These are phyloP conservation scores for Yamadazyma trypodendri DNA, from an alignment of 1,139 yeast species.

Conservation along the genomic window DNA sequence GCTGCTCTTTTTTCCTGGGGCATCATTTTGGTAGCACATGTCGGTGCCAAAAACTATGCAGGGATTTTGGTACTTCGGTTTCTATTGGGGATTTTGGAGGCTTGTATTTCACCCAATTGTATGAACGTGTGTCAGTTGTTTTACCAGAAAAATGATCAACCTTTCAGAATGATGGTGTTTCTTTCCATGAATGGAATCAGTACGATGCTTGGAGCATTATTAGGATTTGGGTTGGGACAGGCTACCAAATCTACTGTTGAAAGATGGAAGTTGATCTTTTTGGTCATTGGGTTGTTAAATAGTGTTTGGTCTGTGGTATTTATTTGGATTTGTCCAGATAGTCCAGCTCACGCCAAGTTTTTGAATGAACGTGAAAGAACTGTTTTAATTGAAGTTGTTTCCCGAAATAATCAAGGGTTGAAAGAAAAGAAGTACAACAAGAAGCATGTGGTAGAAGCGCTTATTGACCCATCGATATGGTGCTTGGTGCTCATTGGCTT, in stretches of 20 bases:
- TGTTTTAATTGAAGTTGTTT: conserved; percentile 22
- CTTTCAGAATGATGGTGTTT: conserved; percentile 32
- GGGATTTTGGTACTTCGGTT: conserved; percentile 51
- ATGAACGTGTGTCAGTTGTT: conserved; percentile 25
- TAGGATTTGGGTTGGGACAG: conserved; percentile 36
- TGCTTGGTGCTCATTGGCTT: conserved; percentile 25
- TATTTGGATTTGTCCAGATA: conserved; percentile 36
- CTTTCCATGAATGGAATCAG: conserved; percentile 30
- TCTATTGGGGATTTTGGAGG: conserved; percentile 38
- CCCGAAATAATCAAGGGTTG: conserved; percentile 26
- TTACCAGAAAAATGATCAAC: conserved; percentile 30
- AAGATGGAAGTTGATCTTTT: conserved; percentile 30
- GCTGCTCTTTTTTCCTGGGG: conserved; percentile 51
- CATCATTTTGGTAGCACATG: conserved; percentile 45
- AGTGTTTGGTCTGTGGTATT: conserved; percentile 25
- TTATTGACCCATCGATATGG: conserved; percentile 28
- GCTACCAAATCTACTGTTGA: conserved; percentile 20
- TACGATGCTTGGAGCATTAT: conserved; percentile 31
- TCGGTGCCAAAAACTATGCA: conserved; percentile 44
- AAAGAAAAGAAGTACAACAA: conserved; percentile 21
- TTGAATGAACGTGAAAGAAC: conserved; percentile 36
- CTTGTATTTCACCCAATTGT: conserved; percentile 34
- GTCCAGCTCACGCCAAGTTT: conserved; percentile 40
- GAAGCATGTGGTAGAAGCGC: conserved; percentile 23
- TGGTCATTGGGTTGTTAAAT: conserved; percentile 47